Percentiles rank a stretch among this genome's conserved stretches.
phyloP scores from a whole-genome alignment of 148 eudicot genomes.

The Simmondsia chinensis region DNA sequence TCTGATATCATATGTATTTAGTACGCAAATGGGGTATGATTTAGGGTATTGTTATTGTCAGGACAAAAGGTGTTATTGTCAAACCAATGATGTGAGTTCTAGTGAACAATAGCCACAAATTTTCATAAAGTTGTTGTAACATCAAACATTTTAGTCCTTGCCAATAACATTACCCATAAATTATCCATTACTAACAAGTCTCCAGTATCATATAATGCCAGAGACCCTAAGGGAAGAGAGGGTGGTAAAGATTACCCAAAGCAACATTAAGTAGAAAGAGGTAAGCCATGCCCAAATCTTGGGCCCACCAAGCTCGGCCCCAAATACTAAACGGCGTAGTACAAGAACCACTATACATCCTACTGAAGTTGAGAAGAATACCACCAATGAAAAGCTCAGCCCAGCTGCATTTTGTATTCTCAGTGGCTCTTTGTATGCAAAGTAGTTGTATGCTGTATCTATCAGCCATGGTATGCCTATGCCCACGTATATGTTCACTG shows the following conservation, averaged over 20 bases:
- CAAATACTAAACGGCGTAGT: conserved; percentile 58
- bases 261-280: conserved; percentile 43
- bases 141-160: too few relatives aligned
- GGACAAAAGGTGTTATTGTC: too few relatives aligned
- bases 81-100: too few relatives aligned
- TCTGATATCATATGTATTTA: too few relatives aligned
- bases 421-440: conserved; percentile 44
- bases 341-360: conserved; percentile 80
- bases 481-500: conserved; percentile 89
- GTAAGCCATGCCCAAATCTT: conserved; percentile 88
- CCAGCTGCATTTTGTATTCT: conserved; percentile 51
- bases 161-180: too few relatives aligned
- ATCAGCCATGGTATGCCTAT: conserved; percentile 92
- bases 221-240: conserved; percentile 70
- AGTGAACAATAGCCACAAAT: too few relatives aligned
- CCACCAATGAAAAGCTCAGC: conserved; percentile 74
- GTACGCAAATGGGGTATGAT: too few relatives aligned
- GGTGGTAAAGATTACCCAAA: conserved; percentile 73
- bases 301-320: conserved; percentile 90
- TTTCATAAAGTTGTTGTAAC: too few relatives aligned
- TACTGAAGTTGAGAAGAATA: conserved; percentile 69
- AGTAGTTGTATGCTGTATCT: conserved; percentile 72
- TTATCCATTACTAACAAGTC: too few relatives aligned
- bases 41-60: too few relatives aligned
- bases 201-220: conserved; percentile 45